Conservation (phyloP, 2,329 filamentous ascomycete genomes). For the Raffaelea arxii region DNA sequence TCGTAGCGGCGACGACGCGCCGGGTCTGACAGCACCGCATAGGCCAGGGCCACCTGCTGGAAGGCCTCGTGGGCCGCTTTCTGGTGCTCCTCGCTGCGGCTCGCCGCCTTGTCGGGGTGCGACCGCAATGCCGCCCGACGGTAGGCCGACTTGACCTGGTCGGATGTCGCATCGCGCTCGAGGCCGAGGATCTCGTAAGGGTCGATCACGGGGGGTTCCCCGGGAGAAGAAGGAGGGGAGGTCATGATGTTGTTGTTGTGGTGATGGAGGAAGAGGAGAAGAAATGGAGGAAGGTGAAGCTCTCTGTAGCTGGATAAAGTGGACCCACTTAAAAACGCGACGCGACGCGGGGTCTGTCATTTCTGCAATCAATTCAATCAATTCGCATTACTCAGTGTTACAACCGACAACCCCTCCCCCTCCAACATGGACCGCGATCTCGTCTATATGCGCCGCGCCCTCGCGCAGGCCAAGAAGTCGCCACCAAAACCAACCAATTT, state of each 20-base stretch:
- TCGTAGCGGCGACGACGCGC: slow-evolving; percentile 79
- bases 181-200: slow-evolving; percentile 77
- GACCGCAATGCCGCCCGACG: slow-evolving; percentile 80
- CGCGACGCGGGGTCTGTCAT: no score
- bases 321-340: no score
- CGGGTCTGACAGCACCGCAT: slow-evolving; percentile 81
- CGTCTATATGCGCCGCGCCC: slow-evolving; percentile 56
- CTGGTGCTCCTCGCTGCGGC: slow-evolving; percentile 56
- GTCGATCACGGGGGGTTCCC: slow-evolving; percentile 45
- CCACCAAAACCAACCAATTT: slow-evolving; percentile 87
- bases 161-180: slow-evolving; percentile 57
- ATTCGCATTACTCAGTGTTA: no score
- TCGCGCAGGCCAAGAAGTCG: slow-evolving; percentile 67
- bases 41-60: slow-evolving; percentile 86
- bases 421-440: no score
- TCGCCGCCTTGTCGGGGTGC: slow-evolving; percentile 64
- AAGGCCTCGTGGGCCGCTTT: slow-evolving; percentile 79
- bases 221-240: slow-evolving; percentile 39
- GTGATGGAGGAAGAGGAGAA: background rate
- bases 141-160: slow-evolving; percentile 84
- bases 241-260: slow-evolving; percentile 7
- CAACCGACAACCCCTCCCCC: no score
- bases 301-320: no score
- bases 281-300: background rate
- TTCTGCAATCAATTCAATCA: no score